Conservation (phyloP, 805 yeast genomes). For the Alloascoidea africana region DNA sequence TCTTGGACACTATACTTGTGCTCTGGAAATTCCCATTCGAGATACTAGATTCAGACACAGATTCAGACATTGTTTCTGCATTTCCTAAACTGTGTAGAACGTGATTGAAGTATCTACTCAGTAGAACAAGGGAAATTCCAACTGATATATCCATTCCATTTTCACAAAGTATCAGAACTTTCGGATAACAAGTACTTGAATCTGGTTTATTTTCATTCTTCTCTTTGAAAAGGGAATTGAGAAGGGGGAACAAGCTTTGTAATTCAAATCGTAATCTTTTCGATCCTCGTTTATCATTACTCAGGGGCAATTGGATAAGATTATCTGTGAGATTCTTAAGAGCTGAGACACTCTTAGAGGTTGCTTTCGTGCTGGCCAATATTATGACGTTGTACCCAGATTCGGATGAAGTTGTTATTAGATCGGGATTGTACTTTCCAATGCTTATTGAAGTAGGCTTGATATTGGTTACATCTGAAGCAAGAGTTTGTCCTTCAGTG, state of each 20-base stretch:
- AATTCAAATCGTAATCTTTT: slow-evolving; percentile 36
- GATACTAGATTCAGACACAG: no score
- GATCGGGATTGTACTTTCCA: slow-evolving; percentile 3
- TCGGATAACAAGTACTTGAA: no score
- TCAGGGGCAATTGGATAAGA: slow-evolving; percentile 8
- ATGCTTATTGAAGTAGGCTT: slow-evolving; percentile 7
- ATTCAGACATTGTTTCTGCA: no score
- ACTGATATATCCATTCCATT: slow-evolving; percentile 52
- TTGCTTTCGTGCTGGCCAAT: no score
- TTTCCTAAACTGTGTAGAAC: slow-evolving; percentile 19
- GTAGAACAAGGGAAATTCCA: slow-evolving; percentile 37
- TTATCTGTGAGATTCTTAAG: slow-evolving; percentile 4
- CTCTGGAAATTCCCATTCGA: slow-evolving; percentile 7
- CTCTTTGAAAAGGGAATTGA: slow-evolving; percentile 8
- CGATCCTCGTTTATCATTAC: slow-evolving; percentile 45
- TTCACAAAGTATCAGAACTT: slow-evolving; percentile 39
- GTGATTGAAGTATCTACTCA: slow-evolving; percentile 29
- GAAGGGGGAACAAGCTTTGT: slow-evolving; percentile 22
- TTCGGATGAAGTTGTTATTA: slow-evolving; percentile 9
- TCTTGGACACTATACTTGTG: slow-evolving; percentile 25
- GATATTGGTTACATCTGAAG: slow-evolving; percentile 6
- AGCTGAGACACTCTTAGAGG: no score
- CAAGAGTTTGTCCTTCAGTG: no score
- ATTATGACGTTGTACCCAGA: slow-evolving; percentile 2
- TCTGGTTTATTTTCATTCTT: no score